Conservation (phyloP, 179 eudicot genomes). For the Carnegiea gigantea region DNA sequence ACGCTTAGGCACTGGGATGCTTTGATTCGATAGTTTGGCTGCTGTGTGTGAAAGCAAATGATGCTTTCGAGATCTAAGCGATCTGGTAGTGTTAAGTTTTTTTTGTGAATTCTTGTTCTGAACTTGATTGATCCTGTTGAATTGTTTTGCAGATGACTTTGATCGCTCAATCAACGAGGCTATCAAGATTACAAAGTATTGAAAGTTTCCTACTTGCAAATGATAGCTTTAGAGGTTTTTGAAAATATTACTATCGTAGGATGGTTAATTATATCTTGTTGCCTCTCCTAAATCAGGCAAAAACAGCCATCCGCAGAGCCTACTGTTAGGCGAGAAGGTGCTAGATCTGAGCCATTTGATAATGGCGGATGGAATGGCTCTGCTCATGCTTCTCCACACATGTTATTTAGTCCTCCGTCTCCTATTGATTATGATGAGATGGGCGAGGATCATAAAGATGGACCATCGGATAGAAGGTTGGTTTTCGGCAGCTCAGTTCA, state of each 20-base stretch:
- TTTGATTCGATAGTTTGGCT: not conserved
- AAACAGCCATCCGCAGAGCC: constrained; percentile 68
- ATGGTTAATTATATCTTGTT: not conserved
- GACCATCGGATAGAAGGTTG: constrained; percentile 66
- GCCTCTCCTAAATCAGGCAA: constrained; percentile 39
- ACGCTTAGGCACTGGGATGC: not conserved
- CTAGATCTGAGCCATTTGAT: constrained; percentile 42
- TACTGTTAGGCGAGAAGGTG: constrained; percentile 43
- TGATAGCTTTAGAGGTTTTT: not conserved
- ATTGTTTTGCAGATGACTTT: constrained; percentile 66
- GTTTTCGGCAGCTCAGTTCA: not conserved
- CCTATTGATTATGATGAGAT: constrained; percentile 61
- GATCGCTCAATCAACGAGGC: constrained; percentile 88
- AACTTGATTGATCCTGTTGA: constrained; percentile 18
- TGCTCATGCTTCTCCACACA: constrained; percentile 39
- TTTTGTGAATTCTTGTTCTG: not conserved
- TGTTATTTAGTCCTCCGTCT: constrained; percentile 52
- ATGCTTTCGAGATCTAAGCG: not conserved
- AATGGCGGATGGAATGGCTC: constrained; percentile 67
- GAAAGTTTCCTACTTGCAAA: not conserved
- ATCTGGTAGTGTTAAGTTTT: not conserved
- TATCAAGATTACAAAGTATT: constrained; percentile 89
- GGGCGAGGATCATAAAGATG: constrained; percentile 48
- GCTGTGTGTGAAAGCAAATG: not conserved
- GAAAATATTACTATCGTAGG: not conserved